Percentiles rank a stretch among this genome's conserved stretches.
phyloP scores from a whole-genome alignment of 768 basidiomycete genomes.

The Termitomyces sp. region DNA sequence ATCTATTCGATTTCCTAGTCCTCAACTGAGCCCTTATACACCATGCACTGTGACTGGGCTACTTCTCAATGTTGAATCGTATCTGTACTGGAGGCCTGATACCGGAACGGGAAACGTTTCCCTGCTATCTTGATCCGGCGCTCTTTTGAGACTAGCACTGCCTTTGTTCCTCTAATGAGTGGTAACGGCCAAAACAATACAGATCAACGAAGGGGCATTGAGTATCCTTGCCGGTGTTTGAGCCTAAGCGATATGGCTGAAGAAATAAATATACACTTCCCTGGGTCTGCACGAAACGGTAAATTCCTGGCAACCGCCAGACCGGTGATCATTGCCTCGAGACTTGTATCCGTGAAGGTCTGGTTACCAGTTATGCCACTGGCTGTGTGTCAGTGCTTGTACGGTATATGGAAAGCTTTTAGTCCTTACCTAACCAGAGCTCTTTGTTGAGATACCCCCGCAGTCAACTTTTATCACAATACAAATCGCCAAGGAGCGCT shows the following conservation, averaged over 20 bases:
- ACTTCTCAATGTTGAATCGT: background rate
- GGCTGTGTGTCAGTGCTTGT: background rate
- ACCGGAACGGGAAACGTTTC: background rate
- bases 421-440: background rate
- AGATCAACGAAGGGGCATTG: too few species aligned
- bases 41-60: background rate
- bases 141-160: background rate
- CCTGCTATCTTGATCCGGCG: background rate
- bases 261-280: background rate
- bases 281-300: background rate
- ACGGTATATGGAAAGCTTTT: background rate
- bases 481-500: background rate
- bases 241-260: background rate
- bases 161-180: background rate
- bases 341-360: too few species aligned
- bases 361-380: too few species aligned
- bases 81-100: background rate
- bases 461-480: background rate
- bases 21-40: constrained; percentile 8
- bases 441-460: background rate
- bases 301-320: too few species aligned
- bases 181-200: background rate
- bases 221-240: background rate
- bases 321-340: too few species aligned
- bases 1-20: background rate